These are phyloP conservation scores for Hevea brasiliensis DNA, from an alignment of 345 rosid genomes.

Conservation along the genomic window DNA sequence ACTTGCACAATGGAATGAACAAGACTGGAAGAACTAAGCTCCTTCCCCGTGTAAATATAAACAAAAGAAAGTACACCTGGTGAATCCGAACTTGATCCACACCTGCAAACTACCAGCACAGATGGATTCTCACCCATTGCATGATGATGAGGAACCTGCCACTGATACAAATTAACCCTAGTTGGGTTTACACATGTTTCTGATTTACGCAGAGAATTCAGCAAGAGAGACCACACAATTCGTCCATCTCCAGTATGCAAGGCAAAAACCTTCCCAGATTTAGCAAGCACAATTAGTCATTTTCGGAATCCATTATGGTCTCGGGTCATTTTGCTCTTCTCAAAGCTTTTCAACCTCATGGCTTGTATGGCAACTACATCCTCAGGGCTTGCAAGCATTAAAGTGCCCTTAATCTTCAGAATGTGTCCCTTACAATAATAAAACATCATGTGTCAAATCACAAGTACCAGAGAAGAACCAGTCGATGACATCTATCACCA, in stretches of 20 bases:
- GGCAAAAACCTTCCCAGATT: slow-evolving; percentile 82
- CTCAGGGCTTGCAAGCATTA: slow-evolving; percentile 94
- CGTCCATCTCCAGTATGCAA: slow-evolving; percentile 97
- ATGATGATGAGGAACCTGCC: slow-evolving; percentile 99
- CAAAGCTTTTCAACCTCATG: slow-evolving; percentile 80
- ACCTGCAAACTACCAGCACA: slow-evolving; percentile 80
- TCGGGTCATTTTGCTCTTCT: slow-evolving; percentile 91
- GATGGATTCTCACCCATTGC: slow-evolving; percentile 95
- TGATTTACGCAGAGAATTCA: slow-evolving; percentile 61
- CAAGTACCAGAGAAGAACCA: slow-evolving; percentile 9
- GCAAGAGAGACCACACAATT: slow-evolving; percentile 83
- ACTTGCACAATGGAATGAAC: slow-evolving; percentile 76
- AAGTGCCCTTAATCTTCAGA: slow-evolving; percentile 86
- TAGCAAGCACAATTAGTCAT: slow-evolving; percentile 79
- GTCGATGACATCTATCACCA: neutral
- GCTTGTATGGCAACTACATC: slow-evolving; percentile 85
- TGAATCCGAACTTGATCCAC: slow-evolving; percentile 55
- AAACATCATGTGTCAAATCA: slow-evolving; percentile 28
- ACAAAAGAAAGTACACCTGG: slow-evolving; percentile 75
- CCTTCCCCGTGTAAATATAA: slow-evolving; percentile 84
- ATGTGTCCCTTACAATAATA: slow-evolving; percentile 68
- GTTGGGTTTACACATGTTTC: slow-evolving; percentile 56
- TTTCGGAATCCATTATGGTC: slow-evolving; percentile 99
- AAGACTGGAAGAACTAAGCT: slow-evolving; percentile 54
- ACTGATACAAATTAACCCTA: slow-evolving; percentile 67